These are phyloP conservation scores for Aspergillus hiratsukae DNA, from an alignment of 2,329 filamentous ascomycete genomes.

Conservation along the genomic window DNA sequence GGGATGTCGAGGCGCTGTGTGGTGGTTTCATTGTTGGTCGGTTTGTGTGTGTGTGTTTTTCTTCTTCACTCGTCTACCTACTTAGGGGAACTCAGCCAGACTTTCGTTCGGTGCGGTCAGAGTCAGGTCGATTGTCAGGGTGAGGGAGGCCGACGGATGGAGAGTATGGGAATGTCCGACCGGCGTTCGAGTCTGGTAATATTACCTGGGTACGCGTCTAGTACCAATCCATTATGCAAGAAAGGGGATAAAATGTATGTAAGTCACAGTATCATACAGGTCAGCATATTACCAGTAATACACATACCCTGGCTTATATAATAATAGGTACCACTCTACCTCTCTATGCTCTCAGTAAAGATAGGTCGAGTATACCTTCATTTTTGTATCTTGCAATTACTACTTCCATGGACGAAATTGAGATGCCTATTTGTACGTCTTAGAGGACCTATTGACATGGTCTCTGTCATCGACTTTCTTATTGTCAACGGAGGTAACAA, in stretches of 20 bases:
- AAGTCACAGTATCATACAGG: neutral
- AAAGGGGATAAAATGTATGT: neutral
- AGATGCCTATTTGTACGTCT: neutral
- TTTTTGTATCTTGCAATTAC: neutral
- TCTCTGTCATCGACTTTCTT: neutral
- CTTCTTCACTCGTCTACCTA: conserved; percentile 16
- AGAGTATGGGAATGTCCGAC: neutral
- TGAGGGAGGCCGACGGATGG: conserved; percentile 9
- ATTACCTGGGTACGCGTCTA: neutral
- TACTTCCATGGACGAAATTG: neutral
- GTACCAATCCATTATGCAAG: neutral
- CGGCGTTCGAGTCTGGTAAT: neutral
- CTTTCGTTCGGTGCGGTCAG: conserved; percentile 17
- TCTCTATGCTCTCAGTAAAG: neutral
- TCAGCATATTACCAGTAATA: neutral
- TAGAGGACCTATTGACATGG: neutral
- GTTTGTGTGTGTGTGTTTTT: conserved; percentile 20
- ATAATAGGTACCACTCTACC: too few relatives aligned
- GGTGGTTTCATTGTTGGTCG: conserved; percentile 27
- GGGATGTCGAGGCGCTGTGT: conserved; percentile 20
- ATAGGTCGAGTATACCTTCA: too few relatives aligned
- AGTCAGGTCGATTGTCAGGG: neutral
- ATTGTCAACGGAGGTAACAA: neutral
- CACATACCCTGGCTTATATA: neutral
- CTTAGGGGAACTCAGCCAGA: conserved; percentile 17